Conservation (phyloP, 2,329 filamentous ascomycete species). For the Xylaria sp. region DNA sequence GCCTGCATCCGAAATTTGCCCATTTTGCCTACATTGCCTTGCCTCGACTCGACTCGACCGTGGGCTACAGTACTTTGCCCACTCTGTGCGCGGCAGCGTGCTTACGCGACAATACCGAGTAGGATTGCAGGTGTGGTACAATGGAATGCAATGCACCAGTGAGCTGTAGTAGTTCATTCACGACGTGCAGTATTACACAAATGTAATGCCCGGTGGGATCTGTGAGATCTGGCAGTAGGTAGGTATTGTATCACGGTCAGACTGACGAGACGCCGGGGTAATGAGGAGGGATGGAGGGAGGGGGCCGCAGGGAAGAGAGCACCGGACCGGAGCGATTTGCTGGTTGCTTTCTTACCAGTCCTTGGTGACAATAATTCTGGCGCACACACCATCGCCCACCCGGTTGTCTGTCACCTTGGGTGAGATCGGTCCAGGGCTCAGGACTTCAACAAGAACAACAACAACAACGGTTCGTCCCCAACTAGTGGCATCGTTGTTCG, state of each 20-base stretch:
- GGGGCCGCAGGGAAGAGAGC: background rate
- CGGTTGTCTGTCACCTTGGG: conserved; percentile 5
- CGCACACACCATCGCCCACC: too few species aligned
- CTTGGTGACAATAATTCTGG: conserved; percentile 7
- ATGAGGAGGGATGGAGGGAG: too few species aligned
- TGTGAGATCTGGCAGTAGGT: background rate
- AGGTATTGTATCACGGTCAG: conserved; percentile 13
- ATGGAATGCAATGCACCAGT: background rate
- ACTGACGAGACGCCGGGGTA: conserved; percentile 4
- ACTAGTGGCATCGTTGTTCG: background rate
- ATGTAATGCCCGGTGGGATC: conserved; percentile 13
- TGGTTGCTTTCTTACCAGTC: conserved; percentile 6
- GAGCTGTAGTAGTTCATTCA: too few species aligned
- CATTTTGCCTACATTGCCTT: background rate
- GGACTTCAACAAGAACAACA: conserved; percentile 11
- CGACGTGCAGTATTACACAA: background rate
- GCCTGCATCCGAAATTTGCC: conserved; percentile 24
- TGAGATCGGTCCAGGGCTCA: background rate
- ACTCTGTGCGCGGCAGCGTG: background rate
- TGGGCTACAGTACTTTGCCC: background rate
- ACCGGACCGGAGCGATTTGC: conserved; percentile 17
- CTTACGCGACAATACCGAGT: background rate
- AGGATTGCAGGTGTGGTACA: background rate
- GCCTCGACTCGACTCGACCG: too few species aligned
- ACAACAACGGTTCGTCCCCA: background rate